A percentile compares a stretch with the other conserved stretches of the same genome.
Evolutionary conservation across 164 flowering plant genomes (phyloP).

Genomic region (Tetracentron sinense): DNA sequence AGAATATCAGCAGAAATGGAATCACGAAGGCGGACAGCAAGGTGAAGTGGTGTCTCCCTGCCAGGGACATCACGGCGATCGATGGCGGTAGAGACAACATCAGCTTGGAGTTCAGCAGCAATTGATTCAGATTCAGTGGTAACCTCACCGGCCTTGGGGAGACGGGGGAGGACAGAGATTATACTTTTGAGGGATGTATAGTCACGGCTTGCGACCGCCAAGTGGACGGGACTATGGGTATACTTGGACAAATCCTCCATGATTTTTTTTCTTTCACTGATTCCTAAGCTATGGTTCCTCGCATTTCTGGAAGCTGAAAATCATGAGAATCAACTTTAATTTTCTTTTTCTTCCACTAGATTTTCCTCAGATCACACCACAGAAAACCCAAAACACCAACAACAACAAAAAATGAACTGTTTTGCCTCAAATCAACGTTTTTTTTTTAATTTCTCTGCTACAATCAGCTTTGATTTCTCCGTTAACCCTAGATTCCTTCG

Average conservation of each 20-base stretch:
- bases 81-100: constrained; percentile 66
- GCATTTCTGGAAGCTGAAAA: neutral
- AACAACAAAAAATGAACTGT: neutral
- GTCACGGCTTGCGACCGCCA: constrained; percentile 72
- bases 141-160: constrained; percentile 82
- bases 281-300: constrained; percentile 12
- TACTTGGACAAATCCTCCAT: constrained; percentile 88
- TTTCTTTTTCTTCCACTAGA: constrained; percentile 2
- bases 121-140: constrained; percentile 69
- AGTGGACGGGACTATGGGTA: constrained; percentile 77
- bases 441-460: neutral
- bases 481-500: constrained; percentile 4
- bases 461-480: neutral
- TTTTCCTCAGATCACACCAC: neutral
- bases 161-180: constrained; percentile 59
- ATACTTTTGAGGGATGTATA: constrained; percentile 54
- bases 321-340: neutral
- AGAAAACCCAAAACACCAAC: neutral
- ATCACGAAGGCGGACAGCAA: constrained; percentile 81
- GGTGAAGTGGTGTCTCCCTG: constrained; percentile 95
- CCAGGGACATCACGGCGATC: constrained; percentile 96
- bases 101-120: constrained; percentile 76
- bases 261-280: neutral
- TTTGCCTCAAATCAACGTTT: neutral
- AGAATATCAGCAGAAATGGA: constrained; percentile 75